Conservation (phyloP, 148 eudicot species). For the Camellia sinensis region DNA sequence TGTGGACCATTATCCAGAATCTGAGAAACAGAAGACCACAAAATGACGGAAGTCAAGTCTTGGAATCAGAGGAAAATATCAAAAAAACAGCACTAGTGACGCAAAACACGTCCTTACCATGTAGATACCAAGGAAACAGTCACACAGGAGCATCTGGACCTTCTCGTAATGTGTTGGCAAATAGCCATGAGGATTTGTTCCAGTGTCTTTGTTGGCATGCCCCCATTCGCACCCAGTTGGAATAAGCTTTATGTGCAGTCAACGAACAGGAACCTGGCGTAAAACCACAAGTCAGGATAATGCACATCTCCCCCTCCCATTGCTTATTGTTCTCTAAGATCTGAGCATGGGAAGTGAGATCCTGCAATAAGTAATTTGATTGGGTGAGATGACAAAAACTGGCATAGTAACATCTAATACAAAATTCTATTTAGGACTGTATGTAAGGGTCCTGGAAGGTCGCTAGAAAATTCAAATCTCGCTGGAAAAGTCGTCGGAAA, state of each 20-base stretch:
- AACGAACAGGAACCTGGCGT: conserved; percentile 98
- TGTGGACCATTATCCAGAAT: conserved; percentile 89
- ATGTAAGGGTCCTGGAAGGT: too few species aligned
- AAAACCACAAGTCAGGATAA: conserved; percentile 92
- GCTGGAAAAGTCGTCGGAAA: too few species aligned
- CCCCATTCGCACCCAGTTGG: conserved; percentile 99
- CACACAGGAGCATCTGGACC: conserved; percentile 99
- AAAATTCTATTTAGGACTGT: too few species aligned
- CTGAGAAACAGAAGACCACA: conserved; percentile 24
- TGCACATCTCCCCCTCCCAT: conserved; percentile 98
- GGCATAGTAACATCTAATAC: too few species aligned
- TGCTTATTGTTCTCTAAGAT: conserved; percentile 84
- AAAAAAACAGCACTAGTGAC: not conserved
- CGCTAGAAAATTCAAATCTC: too few species aligned
- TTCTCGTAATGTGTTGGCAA: conserved; percentile 97
- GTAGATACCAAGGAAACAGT: conserved; percentile 96
- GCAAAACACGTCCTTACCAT: conserved; percentile 51
- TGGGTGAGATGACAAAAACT: conserved; percentile 8
- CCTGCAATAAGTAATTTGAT: conserved; percentile 38
- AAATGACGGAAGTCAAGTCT: not conserved
- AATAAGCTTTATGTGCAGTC: conserved; percentile 92
- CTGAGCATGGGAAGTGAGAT: conserved; percentile 82
- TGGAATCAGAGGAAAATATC: not conserved
- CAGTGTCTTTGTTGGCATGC: conserved; percentile 76
- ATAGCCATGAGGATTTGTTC: conserved; percentile 91